These are phyloP conservation scores for Penicillium argentinense DNA, from an alignment of 495 filamentous ascomycete species.

Conservation along the genomic window DNA sequence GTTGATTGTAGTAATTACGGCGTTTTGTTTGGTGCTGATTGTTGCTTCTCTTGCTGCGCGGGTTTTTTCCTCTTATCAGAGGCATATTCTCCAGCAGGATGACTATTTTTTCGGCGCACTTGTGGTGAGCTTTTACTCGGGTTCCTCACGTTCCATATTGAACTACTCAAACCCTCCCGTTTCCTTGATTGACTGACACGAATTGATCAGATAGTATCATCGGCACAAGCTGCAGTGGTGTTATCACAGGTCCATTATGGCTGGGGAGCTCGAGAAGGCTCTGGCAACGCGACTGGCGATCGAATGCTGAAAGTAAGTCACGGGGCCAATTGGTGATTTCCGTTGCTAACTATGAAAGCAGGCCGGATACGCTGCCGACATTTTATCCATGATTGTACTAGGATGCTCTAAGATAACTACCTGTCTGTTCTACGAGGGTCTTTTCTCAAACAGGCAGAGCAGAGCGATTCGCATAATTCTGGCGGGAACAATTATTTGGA, in stretches of 20 bases:
- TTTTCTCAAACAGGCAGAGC: constrained; percentile 12
- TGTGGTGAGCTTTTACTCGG: too few species aligned
- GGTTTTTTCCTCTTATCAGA: constrained; percentile 16
- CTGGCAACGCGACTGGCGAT: neutral
- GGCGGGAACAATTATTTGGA: constrained; percentile 12
- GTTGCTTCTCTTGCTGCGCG: constrained; percentile 20
- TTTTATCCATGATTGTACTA: constrained; percentile 18
- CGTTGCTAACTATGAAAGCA: neutral
- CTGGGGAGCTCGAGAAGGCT: constrained; percentile 17
- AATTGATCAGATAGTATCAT: constrained; percentile 9
- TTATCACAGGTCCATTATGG: constrained; percentile 16
- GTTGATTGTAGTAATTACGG: constrained; percentile 27
- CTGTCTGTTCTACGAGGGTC: constrained; percentile 12
- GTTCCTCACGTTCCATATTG: too few species aligned
- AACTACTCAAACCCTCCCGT: neutral
- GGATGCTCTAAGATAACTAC: constrained; percentile 20
- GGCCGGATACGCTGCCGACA: constrained; percentile 19
- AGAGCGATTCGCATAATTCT: constrained; percentile 9
- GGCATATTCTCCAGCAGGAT: constrained; percentile 15
- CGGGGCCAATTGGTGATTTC: too few species aligned
- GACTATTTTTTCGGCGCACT: constrained; percentile 22
- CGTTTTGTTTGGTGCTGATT: constrained; percentile 20
- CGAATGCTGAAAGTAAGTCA: constrained; percentile 18
- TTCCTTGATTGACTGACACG: neutral
- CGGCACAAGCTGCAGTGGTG: constrained; percentile 8